Evolutionary conservation across 306 rosid genomes (phyloP).

Genomic region (Castanea sativa): DNA sequence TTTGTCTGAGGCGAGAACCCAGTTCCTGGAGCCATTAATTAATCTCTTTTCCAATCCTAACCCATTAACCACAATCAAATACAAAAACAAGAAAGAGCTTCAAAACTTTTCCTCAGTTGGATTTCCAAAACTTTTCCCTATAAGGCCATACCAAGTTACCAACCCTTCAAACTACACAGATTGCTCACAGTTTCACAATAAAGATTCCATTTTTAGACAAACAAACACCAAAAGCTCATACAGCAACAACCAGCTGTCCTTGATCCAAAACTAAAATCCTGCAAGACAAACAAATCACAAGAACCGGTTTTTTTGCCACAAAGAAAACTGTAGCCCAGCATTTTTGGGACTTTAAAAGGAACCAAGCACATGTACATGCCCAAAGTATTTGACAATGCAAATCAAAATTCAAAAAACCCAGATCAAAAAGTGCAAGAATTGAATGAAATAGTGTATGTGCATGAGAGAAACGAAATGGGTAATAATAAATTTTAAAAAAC

Average conservation of each 20-base stretch:
- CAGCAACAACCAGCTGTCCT: slow-evolving; percentile 30
- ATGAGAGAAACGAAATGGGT: background rate
- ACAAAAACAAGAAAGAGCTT: background rate
- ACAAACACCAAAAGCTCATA: slow-evolving; percentile 10
- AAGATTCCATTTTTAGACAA: slow-evolving; percentile 21
- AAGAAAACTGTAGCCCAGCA: slow-evolving; percentile 9
- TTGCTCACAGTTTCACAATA: slow-evolving; percentile 1
- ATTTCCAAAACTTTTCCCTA: slow-evolving; percentile 3
- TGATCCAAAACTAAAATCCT: slow-evolving; percentile 30
- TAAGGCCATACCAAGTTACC: too few relatives aligned
- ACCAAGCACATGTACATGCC: slow-evolving; percentile 17
- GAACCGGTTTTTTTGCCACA: slow-evolving; percentile 1
- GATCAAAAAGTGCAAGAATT: background rate
- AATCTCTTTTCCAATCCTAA: slow-evolving; percentile 28
- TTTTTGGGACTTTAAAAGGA: slow-evolving; percentile 1
- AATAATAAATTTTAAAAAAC: too few relatives aligned
- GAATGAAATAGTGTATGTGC: background rate
- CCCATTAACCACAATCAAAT: slow-evolving; percentile 17
- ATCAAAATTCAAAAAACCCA: slow-evolving; percentile 16
- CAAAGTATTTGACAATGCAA: background rate
- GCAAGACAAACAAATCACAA: slow-evolving; percentile 17
- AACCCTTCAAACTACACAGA: slow-evolving; percentile 17
- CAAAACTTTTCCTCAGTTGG: slow-evolving; percentile 10
- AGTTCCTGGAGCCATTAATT: slow-evolving; percentile 37
- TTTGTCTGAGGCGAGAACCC: slow-evolving; percentile 28